A percentile compares a stretch with the other conserved stretches of the same genome.
These are phyloP conservation scores for Paulownia fortunei DNA, from an alignment of 257 asterid genomes.

Conservation along the genomic window DNA sequence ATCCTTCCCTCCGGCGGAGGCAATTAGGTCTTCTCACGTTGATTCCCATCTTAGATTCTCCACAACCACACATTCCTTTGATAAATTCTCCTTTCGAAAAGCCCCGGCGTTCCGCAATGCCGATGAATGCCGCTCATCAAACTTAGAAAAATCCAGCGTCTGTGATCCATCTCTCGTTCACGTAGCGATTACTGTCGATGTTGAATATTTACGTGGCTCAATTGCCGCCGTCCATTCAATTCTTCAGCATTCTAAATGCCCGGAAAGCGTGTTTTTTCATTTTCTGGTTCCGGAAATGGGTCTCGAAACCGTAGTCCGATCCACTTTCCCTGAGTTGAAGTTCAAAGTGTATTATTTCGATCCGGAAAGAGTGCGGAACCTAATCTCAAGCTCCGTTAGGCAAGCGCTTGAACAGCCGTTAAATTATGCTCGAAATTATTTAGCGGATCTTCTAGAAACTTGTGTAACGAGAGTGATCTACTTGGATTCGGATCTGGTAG, in stretches of 20 bases:
- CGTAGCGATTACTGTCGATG: conserved; percentile 73
- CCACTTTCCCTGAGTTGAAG: conserved; percentile 57
- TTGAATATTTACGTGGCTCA: conserved; percentile 66
- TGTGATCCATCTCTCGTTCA: conserved; percentile 60
- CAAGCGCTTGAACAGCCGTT: conserved; percentile 74
- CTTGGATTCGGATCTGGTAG: conserved; percentile 71
- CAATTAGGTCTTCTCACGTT: conserved; percentile 42
- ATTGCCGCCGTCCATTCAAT: conserved; percentile 72
- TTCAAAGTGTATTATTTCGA: conserved; percentile 59
- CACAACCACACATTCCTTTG: conserved; percentile 19
- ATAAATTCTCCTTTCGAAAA: conserved; percentile 37
- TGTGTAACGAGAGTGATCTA: conserved; percentile 64
- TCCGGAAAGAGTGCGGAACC: conserved; percentile 55
- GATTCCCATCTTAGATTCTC: conserved; percentile 31
- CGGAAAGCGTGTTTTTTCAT: conserved; percentile 70
- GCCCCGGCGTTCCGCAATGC: conserved; percentile 49
- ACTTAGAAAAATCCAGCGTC: conserved; percentile 18
- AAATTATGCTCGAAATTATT: conserved; percentile 69
- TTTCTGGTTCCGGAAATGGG: conserved; percentile 51
- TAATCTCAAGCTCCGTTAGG: conserved; percentile 59
- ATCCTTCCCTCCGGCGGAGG: conserved; percentile 61
- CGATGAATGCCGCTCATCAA: conserved; percentile 37
- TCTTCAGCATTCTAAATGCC: conserved; percentile 61
- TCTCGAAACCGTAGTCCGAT: conserved; percentile 47
- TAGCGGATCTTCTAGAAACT: conserved; percentile 59